These are phyloP conservation scores for Spathaspora sp. DNA, from an alignment of 1,139 yeast genomes.

Conservation along the genomic window DNA sequence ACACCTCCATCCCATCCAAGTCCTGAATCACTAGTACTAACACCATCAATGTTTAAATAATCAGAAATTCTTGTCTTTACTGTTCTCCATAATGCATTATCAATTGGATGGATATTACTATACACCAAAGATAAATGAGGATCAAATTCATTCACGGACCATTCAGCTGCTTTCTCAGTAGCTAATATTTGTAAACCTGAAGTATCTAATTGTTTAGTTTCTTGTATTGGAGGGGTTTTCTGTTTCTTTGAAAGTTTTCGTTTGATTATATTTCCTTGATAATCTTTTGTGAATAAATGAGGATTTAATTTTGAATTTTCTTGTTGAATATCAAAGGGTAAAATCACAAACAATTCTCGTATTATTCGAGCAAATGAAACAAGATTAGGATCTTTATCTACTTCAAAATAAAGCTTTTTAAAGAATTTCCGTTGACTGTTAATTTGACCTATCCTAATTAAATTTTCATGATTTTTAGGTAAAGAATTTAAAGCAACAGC, in stretches of 20 bases:
- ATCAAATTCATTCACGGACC: slow-evolving; percentile 60
- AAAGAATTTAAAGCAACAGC: slow-evolving; percentile 59
- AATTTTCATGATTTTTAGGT: slow-evolving; percentile 35
- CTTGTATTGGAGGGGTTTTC: slow-evolving; percentile 8
- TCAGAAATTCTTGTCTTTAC: slow-evolving; percentile 71
- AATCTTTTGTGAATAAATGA: slow-evolving; percentile 38
- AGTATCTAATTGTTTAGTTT: slow-evolving; percentile 26
- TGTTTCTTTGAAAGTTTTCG: slow-evolving; percentile 25
- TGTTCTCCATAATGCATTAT: slow-evolving; percentile 67
- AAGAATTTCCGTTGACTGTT: slow-evolving; percentile 48
- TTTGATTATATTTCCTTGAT: slow-evolving; percentile 30
- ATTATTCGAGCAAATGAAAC: slow-evolving; percentile 68
- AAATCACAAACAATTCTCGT: slow-evolving; percentile 62
- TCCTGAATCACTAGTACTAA: slow-evolving; percentile 28
- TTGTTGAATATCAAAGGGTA: slow-evolving; percentile 37
- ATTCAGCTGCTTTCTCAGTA: slow-evolving; percentile 43
- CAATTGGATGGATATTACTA: slow-evolving; percentile 65
- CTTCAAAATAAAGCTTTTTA: slow-evolving; percentile 64
- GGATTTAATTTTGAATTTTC: slow-evolving; percentile 41
- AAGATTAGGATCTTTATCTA: slow-evolving; percentile 54
- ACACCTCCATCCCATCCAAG: slow-evolving; percentile 67
- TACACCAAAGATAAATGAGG: slow-evolving; percentile 79
- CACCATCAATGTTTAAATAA: slow-evolving; percentile 52
- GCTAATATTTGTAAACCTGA: slow-evolving; percentile 27
- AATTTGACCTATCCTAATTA: slow-evolving; percentile 40